Conservation (phyloP, 495 filamentous ascomycete species). For the Hypoxylon lienhwacheense region DNA sequence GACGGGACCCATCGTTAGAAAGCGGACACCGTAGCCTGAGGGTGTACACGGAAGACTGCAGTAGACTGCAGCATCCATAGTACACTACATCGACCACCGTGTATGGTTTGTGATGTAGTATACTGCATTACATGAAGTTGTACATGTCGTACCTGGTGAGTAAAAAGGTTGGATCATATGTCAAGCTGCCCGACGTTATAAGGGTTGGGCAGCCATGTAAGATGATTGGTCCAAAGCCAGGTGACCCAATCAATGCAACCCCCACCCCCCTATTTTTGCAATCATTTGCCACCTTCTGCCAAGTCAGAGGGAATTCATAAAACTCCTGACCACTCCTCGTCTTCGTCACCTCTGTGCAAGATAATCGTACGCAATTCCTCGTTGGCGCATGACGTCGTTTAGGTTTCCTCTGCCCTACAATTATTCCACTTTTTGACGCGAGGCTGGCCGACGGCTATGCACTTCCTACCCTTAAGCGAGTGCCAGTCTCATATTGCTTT, state of each 20-base stretch:
- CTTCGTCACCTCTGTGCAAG: constrained; percentile 17
- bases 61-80: no score
- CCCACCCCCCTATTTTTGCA: constrained; percentile 27
- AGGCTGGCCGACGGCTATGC: constrained; percentile 17
- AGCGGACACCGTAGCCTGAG: constrained; percentile 23
- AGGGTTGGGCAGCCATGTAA: constrained; percentile 27
- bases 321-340: constrained; percentile 31
- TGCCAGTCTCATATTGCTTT: constrained; percentile 12
- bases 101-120: no score
- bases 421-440: constrained; percentile 7
- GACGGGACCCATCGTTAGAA: no score
- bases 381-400: constrained; percentile 33
- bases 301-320: constrained; percentile 30
- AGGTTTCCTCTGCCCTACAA: constrained; percentile 34
- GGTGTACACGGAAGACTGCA: constrained; percentile 12
- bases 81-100: no score
- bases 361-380: constrained; percentile 27
- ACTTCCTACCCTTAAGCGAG: constrained; percentile 28
- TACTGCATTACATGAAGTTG: no score
- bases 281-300: constrained; percentile 23
- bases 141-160: constrained; percentile 33
- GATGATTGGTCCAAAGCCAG: constrained; percentile 25
- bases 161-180: constrained; percentile 28
- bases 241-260: constrained; percentile 17
- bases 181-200: constrained; percentile 22